Conservation (phyloP, 2,329 filamentous ascomycete genomes). For the Spiromastix sp. region DNA sequence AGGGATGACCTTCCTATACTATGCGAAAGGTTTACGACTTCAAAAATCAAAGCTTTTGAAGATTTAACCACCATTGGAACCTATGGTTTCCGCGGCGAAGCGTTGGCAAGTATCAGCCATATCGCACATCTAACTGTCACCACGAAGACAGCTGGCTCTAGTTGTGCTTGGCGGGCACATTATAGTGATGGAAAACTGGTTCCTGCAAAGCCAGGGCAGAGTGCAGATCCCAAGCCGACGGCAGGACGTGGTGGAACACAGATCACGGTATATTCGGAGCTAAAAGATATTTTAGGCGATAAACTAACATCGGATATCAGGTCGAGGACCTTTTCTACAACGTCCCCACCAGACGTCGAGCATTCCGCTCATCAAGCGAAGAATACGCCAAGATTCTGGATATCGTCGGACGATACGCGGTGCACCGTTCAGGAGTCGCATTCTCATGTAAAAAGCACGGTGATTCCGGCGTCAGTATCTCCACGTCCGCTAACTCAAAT, state of each 20-base stretch:
- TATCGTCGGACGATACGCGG: constrained; percentile 81
- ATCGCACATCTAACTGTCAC: constrained; percentile 94
- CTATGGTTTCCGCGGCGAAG: constrained; percentile 96
- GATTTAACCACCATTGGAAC: constrained; percentile 83
- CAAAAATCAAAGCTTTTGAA: constrained; percentile 87
- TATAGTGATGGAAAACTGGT: constrained; percentile 75
- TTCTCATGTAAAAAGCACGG: constrained; percentile 97
- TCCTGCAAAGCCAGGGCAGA: constrained; percentile 79
- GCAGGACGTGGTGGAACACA: constrained; percentile 86
- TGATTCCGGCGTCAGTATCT: constrained; percentile 71
- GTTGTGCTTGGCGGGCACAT: constrained; percentile 79
- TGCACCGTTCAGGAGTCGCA: constrained; percentile 82
- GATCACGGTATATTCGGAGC: constrained; percentile 55
- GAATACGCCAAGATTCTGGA: constrained; percentile 98
- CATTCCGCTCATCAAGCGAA: constrained; percentile 84
- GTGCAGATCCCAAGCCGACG: constrained; percentile 71
- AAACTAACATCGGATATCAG: constrained; percentile 20
- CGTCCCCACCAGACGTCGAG: constrained; percentile 73
- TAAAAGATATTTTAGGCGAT: background rate
- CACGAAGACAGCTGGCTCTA: constrained; percentile 80
- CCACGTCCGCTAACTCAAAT: constrained; percentile 62
- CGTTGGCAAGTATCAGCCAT: constrained; percentile 93
- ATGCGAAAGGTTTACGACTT: constrained; percentile 93
- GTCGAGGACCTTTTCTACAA: constrained; percentile 98
- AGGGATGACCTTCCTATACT: constrained; percentile 85